phyloP scores from a whole-genome alignment of 1,284 basidiomycete species.

The Peniophora sp. region DNA sequence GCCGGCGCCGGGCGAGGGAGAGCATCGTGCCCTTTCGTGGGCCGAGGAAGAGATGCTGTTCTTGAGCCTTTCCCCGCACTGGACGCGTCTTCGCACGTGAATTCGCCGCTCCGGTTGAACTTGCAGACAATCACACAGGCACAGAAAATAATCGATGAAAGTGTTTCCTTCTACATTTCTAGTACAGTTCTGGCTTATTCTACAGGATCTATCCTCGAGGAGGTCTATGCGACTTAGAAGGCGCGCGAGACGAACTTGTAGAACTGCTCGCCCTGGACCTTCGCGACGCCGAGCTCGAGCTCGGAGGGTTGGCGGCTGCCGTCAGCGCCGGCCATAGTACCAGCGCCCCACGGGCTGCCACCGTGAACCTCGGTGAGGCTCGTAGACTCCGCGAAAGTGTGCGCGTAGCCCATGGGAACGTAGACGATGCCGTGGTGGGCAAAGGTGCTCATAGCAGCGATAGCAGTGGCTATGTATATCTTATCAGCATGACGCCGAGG shows the following conservation, averaged over 20 bases:
- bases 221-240: not conserved
- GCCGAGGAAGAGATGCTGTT: too few relatives aligned
- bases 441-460: conserved; percentile 64
- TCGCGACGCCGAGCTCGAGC: conserved; percentile 60
- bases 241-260: conserved; percentile 32
- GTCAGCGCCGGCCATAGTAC: conserved; percentile 56
- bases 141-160: too few relatives aligned
- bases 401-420: conserved; percentile 65
- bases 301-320: conserved; percentile 55
- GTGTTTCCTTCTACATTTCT: too few relatives aligned
- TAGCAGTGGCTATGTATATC: conserved; percentile 34
- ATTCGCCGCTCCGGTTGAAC: too few relatives aligned
- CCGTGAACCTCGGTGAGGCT: conserved; percentile 63
- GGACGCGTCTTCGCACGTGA: too few relatives aligned
- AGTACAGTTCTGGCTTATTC: too few relatives aligned
- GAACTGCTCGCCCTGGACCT: conserved; percentile 59
- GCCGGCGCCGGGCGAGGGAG: too few relatives aligned
- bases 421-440: conserved; percentile 76
- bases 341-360: conserved; percentile 74
- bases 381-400: conserved; percentile 47
- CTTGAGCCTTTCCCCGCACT: too few relatives aligned
- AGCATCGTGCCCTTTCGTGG: too few relatives aligned
- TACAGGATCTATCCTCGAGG: not conserved
- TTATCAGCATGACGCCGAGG: conserved; percentile 1
- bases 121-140: too few relatives aligned